Evolutionary conservation across 768 basidiomycete species (phyloP), one percentile per base, ranked within the genome.

Genomic region (Termitomyces heimii): DNA sequence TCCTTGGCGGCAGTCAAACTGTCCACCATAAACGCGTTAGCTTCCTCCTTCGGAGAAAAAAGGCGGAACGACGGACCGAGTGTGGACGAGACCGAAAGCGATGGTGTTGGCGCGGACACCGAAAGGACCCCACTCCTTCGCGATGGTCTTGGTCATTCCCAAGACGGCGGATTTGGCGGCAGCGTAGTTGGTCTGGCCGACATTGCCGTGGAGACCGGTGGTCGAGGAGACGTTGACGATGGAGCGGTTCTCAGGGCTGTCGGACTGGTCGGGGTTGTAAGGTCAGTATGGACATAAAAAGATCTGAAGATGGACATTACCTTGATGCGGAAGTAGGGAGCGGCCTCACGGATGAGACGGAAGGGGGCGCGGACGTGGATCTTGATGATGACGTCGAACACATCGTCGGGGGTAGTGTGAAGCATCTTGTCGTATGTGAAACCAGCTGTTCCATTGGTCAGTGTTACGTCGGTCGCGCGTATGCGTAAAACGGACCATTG

Each of bases 371-470:
- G 84, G 64, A 91, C 86, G 70, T 94, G 92, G 52, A 93, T 84
- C 67, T 88, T 89, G 70, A 88, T 76, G 65, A 93, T 93, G 62
- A 93, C 77, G 60, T 91, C 86, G 67, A 82, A 94, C 1, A 83
- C 80, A 44, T 92, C 88, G 71, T 94, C 92, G 3, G 88, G 84
- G 58, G 86, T 91, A 5, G 89, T 91, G 72, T 92, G 91, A 39
- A 92, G 75, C 92, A 94, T 94, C 70, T 86, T 88, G 78, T 92
- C 88, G 63, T 80, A 89, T 7, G 88, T 89, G 74, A 90, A 90
- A 48, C 85, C 86, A 47, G 86, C 85, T 83, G 59, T 51, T 18
- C 3, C 44, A 20, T 40, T 12, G 28, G 14, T 56, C n/a, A 43
- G 31, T 32, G 6, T 13, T 22, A 24, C 4, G 12, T 39, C 13